Evolutionary conservation across 192 early-diverging fungal species (phyloP), one percentile per base, ranked within the genome.

Genomic region (Backusella mclennaniae): DNA sequence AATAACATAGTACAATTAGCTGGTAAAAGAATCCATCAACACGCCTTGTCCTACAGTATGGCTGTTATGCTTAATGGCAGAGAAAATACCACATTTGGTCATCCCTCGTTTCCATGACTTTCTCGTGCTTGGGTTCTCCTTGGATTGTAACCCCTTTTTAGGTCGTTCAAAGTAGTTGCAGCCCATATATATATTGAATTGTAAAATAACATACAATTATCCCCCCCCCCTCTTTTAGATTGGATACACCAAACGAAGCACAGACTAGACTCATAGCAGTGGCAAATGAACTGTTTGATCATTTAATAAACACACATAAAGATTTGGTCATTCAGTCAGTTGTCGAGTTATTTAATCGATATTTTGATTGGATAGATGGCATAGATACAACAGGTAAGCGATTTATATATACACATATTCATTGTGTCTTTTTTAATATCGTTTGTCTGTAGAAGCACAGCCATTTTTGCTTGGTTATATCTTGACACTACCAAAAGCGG

Each of bases 31-130:
- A 29, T 71, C 69, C 3, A 42, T 71, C 21, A 42, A 46, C 15
- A 44, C 69, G 0, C 5, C 39, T 14, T 42, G 26, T 29, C 26
- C 39, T 15, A 71, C 42, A 42, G 15, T 6, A 31, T 75, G 73
- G 73, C 33, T 75, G 9, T 35, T 75, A 29, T 75, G 73, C 26
- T 67, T 75, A 19, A 67, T 63, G 39, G 59, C 35, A 23, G 59
- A 75, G 8, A 33, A 42, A 17, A 38, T 59, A 41, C 73, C 73
- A 33, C 59, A 29, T 41, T 33, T 75, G 31, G 29, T 75, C 8
- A 19, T 66, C 14, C 59, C 73, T 15, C 63, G 73, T 44, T 29
- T 75, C 11, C 73, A 75, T 44, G 38, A 75, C 6, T 75, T 67
- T 33, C 42, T 75, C 6, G 66, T 67, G 1, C 33, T 39, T 17